A percentile compares a stretch with the other conserved stretches of the same genome.
Conservation (phyloP, 495 filamentous ascomycete genomes). For the Trichodelitschia bisporula region DNA sequence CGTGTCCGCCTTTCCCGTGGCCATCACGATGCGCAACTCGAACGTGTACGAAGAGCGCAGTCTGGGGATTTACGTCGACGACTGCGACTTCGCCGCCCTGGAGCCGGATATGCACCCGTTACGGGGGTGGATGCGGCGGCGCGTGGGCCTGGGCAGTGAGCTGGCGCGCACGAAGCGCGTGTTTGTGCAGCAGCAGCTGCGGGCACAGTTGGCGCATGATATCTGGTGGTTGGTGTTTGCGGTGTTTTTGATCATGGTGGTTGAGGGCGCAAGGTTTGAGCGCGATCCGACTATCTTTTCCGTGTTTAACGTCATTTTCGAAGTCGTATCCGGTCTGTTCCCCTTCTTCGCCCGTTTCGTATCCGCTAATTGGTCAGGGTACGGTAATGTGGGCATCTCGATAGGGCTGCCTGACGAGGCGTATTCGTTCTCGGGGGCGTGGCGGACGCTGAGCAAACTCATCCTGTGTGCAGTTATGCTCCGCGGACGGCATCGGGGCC, state of each 20-base stretch:
- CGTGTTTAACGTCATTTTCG: constrained; percentile 71
- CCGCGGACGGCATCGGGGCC: constrained; percentile 50
- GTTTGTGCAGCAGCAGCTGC: constrained; percentile 44
- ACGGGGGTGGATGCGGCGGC: constrained; percentile 9
- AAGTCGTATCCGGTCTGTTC: constrained; percentile 34
- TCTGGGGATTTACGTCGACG: constrained; percentile 39
- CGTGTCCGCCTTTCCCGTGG: constrained; percentile 37
- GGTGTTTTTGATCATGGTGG: constrained; percentile 44
- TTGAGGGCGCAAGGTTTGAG: constrained; percentile 42
- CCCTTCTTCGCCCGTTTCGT: too few species aligned
- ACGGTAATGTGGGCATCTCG: constrained; percentile 67
- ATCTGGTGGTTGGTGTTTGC: constrained; percentile 66
- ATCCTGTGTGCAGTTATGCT: constrained; percentile 58
- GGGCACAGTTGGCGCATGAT: constrained; percentile 64
- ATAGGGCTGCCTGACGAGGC: constrained; percentile 41
- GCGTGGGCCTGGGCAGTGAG: not conserved
- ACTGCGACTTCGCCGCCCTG: constrained; percentile 13
- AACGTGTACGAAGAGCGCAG: constrained; percentile 31
- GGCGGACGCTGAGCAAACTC: constrained; percentile 47
- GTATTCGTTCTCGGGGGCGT: constrained; percentile 50
- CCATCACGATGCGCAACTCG: constrained; percentile 25
- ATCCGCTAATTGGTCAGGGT: too few species aligned
- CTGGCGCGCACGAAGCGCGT: constrained; percentile 8
- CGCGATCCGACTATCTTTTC: constrained; percentile 42
- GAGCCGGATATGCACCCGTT: too few species aligned